A percentile compares a stretch with the other conserved stretches of the same genome.
These are phyloP conservation scores for Saksenaea vasiformis DNA, from an alignment of 371 early-diverging fungal genomes.

Conservation along the genomic window DNA sequence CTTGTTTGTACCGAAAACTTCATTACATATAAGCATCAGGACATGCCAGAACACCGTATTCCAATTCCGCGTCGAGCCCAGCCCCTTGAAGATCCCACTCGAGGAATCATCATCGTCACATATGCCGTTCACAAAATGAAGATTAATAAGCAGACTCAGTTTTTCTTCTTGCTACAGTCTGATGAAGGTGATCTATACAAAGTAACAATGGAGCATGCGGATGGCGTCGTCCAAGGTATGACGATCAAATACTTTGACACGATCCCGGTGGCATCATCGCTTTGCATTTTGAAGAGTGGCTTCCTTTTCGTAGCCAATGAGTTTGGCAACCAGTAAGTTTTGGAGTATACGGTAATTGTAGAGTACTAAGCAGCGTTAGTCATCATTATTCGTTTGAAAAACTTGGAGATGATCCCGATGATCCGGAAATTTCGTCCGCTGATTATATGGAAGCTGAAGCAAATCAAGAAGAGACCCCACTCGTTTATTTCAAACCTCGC, in stretches of 20 bases:
- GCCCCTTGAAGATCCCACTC: conserved; percentile 60
- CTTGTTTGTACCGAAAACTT: conserved; percentile 91
- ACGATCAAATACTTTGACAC: conserved; percentile 95
- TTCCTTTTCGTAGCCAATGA: conserved; percentile 92
- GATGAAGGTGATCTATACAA: conserved; percentile 96
- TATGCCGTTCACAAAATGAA: conserved; percentile 92
- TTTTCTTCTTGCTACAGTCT: conserved; percentile 91
- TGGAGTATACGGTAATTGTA: background rate
- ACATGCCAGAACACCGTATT: conserved; percentile 66
- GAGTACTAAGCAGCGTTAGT: conserved; percentile 32
- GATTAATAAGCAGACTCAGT: conserved; percentile 74
- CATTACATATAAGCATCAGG: conserved; percentile 86
- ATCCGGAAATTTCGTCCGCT: conserved; percentile 73
- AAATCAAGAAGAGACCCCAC: conserved; percentile 43
- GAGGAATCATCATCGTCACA: conserved; percentile 79
- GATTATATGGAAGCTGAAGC: conserved; percentile 68
- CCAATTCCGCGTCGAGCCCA: conserved; percentile 89
- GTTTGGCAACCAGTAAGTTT: conserved; percentile 88
- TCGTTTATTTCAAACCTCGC: conserved; percentile 80
- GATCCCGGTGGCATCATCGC: conserved; percentile 77
- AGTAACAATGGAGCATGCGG: conserved; percentile 82
- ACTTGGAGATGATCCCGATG: conserved; percentile 89
- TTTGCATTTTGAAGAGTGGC: conserved; percentile 90
- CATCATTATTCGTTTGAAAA: conserved; percentile 90
- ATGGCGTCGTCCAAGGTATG: conserved; percentile 66